Evolutionary conservation across 129 eudicot species (phyloP).

Genomic region (sunflower (Helianthus annuus)): DNA sequence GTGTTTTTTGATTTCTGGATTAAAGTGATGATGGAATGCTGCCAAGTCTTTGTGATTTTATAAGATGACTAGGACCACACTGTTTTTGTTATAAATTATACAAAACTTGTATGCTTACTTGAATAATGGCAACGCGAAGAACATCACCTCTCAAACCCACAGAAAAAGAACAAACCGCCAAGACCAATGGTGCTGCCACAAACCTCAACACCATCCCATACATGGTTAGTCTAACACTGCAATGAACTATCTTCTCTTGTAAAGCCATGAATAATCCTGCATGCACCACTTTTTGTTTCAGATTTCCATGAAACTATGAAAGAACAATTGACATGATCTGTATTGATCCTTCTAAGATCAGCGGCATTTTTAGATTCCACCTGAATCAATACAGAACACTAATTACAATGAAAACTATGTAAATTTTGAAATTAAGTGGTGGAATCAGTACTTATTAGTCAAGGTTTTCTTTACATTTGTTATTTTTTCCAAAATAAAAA

Average conservation of each 20-base stretch:
- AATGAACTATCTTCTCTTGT: no score
- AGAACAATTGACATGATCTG: conserved; percentile 44
- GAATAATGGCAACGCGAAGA: conserved; percentile 66
- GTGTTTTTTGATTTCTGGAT: no score
- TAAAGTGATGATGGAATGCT: neutral
- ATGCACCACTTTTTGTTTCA: no score
- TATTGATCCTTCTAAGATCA: conserved; percentile 51
- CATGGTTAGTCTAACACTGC: no score
- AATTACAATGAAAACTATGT: neutral
- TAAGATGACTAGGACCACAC: neutral
- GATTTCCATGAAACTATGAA: neutral
- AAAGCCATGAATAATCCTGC: no score
- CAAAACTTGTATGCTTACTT: conserved; percentile 32
- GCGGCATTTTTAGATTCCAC: conserved; percentile 60
- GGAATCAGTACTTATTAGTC: no score
- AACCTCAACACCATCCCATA: conserved; percentile 67
- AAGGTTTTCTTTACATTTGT: no score
- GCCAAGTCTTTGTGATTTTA: neutral
- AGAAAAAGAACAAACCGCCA: conserved; percentile 58
- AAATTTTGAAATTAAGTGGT: neutral
- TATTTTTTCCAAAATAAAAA: no score
- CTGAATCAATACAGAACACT: conserved; percentile 24
- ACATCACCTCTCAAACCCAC: conserved; percentile 71
- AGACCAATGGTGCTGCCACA: conserved; percentile 58
- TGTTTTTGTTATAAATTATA: neutral